These are phyloP conservation scores for Pelargonium cotyledonis DNA, from an alignment of 441 rosid genomes.

Conservation along the genomic window DNA sequence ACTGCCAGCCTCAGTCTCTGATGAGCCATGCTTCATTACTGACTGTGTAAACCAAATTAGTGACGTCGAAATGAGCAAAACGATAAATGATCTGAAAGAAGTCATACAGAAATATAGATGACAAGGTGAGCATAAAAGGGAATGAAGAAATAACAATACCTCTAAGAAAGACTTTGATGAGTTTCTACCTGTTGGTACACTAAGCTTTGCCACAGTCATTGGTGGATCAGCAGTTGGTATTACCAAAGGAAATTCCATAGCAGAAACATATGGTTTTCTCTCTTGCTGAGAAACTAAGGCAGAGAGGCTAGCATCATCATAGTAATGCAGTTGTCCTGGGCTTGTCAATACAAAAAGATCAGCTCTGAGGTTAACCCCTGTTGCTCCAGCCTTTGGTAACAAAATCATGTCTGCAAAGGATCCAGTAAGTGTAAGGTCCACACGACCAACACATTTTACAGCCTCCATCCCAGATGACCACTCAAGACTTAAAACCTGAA, in stretches of 20 bases:
- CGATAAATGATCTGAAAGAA: slow-evolving; percentile 13
- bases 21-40: slow-evolving; percentile 25
- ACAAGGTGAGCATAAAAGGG: neutral
- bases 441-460: slow-evolving; percentile 52
- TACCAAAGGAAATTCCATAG: slow-evolving; percentile 39
- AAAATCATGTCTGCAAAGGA: slow-evolving; percentile 67
- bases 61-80: slow-evolving; percentile 6
- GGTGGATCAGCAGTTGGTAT: slow-evolving; percentile 49
- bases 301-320: slow-evolving; percentile 42
- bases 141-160: slow-evolving; percentile 34
- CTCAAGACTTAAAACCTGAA: slow-evolving; percentile 56
- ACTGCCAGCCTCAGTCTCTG: slow-evolving; percentile 20
- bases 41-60: slow-evolving; percentile 25
- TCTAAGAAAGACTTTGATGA: slow-evolving; percentile 39
- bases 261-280: slow-evolving; percentile 34
- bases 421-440: slow-evolving; percentile 53
- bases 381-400: slow-evolving; percentile 35
- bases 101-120: neutral
- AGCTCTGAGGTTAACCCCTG: slow-evolving; percentile 28
- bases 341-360: slow-evolving; percentile 45
- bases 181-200: slow-evolving; percentile 28
- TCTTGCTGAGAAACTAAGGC: slow-evolving; percentile 38
- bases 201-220: slow-evolving; percentile 41
- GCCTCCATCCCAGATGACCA: slow-evolving; percentile 53
- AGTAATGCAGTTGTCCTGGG: slow-evolving; percentile 52